Conservation (phyloP, 106 monocot species). For the Apostasia ramifera region DNA sequence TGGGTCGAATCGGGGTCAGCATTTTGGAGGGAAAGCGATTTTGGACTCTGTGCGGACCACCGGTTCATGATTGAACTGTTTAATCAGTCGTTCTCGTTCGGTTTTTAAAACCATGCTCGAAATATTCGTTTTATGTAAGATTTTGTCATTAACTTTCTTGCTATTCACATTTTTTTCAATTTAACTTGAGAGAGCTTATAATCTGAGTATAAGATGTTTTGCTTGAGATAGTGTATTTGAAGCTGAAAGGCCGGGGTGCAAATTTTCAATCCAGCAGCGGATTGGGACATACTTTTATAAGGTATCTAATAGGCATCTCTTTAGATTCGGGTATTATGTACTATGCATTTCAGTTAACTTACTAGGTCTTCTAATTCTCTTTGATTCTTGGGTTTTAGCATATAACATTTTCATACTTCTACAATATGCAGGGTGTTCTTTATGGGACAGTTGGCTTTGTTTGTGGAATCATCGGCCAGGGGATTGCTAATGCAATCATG, state of each 20-base stretch:
- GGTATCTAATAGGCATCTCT: conserved; percentile 18
- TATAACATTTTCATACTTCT: neutral
- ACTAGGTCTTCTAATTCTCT: neutral
- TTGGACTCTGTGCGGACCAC: no score
- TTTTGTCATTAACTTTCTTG: no score
- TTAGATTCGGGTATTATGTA: neutral
- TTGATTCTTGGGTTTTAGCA: neutral
- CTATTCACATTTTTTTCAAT: no score
- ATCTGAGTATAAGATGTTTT: neutral
- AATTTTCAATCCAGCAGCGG: conserved; percentile 57
- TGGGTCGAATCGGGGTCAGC: no score
- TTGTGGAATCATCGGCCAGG: conserved; percentile 70
- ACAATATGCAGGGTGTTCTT: conserved; percentile 43
- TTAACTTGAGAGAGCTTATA: no score
- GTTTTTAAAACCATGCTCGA: no score
- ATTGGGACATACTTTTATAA: conserved; percentile 75
- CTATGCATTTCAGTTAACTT: neutral
- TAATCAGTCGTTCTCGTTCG: no score
- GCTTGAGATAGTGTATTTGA: conserved; percentile 51
- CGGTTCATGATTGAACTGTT: no score
- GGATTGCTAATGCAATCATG: conserved; percentile 71
- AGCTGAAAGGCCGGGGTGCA: conserved; percentile 72
- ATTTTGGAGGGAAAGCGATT: no score
- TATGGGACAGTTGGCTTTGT: conserved; percentile 72
- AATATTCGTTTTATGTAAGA: no score